A percentile compares a stretch with the other conserved stretches of the same genome.
phyloP scores from a whole-genome alignment of 2,329 filamentous ascomycete species.

The Didymella exigua region DNA sequence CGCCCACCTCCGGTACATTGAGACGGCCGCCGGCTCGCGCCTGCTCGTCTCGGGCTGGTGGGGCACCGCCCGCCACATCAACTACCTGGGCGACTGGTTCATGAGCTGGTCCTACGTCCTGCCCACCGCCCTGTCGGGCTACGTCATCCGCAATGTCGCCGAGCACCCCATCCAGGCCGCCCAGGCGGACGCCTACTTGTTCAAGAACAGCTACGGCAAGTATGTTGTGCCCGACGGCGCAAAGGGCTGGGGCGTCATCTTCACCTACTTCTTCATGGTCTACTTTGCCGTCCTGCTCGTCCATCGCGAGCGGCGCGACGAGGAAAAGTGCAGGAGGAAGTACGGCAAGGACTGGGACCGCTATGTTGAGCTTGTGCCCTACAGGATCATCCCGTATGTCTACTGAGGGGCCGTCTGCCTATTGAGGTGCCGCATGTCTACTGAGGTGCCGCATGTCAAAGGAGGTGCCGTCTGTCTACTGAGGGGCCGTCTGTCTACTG shows the following conservation, averaged over 20 bases:
- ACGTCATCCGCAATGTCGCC: slow-evolving; percentile 65
- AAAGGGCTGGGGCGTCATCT: slow-evolving; percentile 80
- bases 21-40: slow-evolving; percentile 81
- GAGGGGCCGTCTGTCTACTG: no score
- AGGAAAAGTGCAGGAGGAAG: slow-evolving; percentile 88
- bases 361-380: slow-evolving; percentile 83
- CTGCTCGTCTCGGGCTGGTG: slow-evolving; percentile 90
- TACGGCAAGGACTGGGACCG: slow-evolving; percentile 91
- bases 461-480: no score
- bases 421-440: no score
- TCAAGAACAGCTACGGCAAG: slow-evolving; percentile 62
- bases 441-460: no score
- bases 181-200: slow-evolving; percentile 60
- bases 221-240: slow-evolving; percentile 74
- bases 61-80: slow-evolving; percentile 90
- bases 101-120: slow-evolving; percentile 91
- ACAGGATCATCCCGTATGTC: slow-evolving; percentile 80
- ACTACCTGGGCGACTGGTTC: slow-evolving; percentile 94
- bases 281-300: slow-evolving; percentile 89
- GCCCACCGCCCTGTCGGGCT: slow-evolving; percentile 84
- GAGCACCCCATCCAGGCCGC: slow-evolving; percentile 43
- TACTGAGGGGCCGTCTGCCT: no score
- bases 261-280: slow-evolving; percentile 93
- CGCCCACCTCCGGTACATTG: slow-evolving; percentile 80
- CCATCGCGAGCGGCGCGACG: slow-evolving; percentile 84